Conservation (phyloP, 2,329 filamentous ascomycete genomes). For the Colletotrichum sp. region DNA sequence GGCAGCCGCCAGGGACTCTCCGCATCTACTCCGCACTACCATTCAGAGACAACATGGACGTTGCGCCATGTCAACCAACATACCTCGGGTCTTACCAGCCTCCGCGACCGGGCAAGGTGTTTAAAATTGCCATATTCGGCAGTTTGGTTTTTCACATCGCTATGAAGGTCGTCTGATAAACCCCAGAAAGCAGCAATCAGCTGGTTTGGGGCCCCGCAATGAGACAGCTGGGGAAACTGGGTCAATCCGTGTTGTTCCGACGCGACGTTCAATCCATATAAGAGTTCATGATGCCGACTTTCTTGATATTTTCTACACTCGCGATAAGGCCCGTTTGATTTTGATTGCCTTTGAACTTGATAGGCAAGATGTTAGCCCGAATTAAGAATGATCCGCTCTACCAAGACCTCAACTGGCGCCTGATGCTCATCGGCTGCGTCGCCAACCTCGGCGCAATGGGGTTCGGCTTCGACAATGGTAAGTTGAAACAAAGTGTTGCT, state of each 20-base stretch:
- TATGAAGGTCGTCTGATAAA: not conserved
- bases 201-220: not conserved
- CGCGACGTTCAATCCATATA: not conserved
- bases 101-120: not conserved
- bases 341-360: too few species aligned
- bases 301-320: not conserved
- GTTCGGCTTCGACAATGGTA: not conserved
- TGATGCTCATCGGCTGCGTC: not conserved
- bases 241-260: not conserved
- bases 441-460: not conserved
- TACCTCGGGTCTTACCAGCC: not conserved
- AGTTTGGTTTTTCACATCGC: not conserved
- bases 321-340: not conserved
- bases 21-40: not conserved
- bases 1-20: not conserved
- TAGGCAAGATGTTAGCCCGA: not conserved
- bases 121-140: not conserved
- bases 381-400: not conserved
- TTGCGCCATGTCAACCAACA: not conserved
- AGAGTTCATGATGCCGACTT: not conserved
- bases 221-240: not conserved
- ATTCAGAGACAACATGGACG: not conserved
- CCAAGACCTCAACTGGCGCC: constrained; percentile 3
- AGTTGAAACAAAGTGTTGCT: not conserved
- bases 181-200: not conserved